Percentiles rank a stretch among this genome's conserved stretches.
Conservation (phyloP, 192 early-diverging fungal genomes). For the Coemansia sp. region DNA sequence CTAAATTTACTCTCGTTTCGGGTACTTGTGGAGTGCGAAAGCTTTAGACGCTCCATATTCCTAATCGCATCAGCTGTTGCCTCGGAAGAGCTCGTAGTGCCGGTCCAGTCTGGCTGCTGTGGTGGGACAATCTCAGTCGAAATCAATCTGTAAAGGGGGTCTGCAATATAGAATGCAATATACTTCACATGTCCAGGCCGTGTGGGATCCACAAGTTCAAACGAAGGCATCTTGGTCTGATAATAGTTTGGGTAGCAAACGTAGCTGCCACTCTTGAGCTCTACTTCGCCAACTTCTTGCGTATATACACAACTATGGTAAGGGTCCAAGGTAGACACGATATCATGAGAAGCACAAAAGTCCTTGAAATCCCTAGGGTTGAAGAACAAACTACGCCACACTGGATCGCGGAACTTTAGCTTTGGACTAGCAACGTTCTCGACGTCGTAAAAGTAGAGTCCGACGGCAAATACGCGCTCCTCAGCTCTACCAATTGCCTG, state of each 20-base stretch:
- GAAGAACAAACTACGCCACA: not conserved
- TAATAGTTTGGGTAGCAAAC: not conserved
- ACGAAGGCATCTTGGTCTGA: slow-evolving; percentile 3
- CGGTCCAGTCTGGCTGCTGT: not conserved
- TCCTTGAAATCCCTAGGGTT: not conserved
- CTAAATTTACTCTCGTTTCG: too few species aligned
- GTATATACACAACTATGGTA: not conserved
- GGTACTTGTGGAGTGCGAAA: too few species aligned
- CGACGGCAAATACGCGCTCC: slow-evolving; percentile 73
- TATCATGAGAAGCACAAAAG: not conserved
- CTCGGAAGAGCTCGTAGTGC: not conserved
- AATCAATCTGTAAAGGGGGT: not conserved
- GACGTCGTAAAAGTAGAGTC: slow-evolving; percentile 70
- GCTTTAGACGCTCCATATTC: too few species aligned
- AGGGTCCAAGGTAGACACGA: not conserved
- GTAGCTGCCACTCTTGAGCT: not conserved
- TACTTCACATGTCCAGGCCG: not conserved
- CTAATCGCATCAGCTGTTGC: too few species aligned
- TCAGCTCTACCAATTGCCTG: slow-evolving; percentile 70
- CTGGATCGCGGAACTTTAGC: slow-evolving; percentile 3
- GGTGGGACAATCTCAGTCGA: not conserved
- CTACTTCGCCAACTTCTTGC: not conserved
- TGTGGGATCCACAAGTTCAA: not conserved
- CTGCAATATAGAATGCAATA: not conserved
- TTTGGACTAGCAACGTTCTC: slow-evolving; percentile 61